Base-by-base conservation (phyloP, 129 eudicot species). In the Sambucus nigra region DNA sequence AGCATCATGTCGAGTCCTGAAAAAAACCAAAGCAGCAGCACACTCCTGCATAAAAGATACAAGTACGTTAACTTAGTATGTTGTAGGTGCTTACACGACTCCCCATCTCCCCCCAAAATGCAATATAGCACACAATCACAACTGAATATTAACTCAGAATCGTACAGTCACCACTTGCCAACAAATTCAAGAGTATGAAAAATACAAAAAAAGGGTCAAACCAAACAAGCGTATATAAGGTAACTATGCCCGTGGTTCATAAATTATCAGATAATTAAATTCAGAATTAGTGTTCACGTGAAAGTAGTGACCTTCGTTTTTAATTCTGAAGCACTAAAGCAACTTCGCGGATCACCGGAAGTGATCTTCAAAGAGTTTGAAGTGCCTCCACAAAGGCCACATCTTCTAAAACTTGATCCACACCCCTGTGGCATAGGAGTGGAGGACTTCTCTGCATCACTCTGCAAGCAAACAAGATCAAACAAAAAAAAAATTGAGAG, bases 1-100 rank as follows among this genome's bases (percentile, higher is more conserved):
- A 50, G 98, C 98, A 60, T 93, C 95, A 72, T 85, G 81, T 5
- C 98, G 94, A 14, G 95, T 81, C 67, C 78, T 84, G 68, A 89
- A 89, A 65, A 89, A 84, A 48, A 89, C 83, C 33, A 89, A 72
- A 19, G 94, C 98, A 60, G 98, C 81, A 66, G 86, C 81, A 67
- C 83, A 73, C 69, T 89, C 98, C 98, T 89, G 80, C 57, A 66
- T 46, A 45, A 69, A 62, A 40, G 29, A 59, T 46, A 7, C 10
- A 32, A 32, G 13, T 51, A 41, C 16, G 41, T 61, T 41, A 47
- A 48, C 25, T 32, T 1, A 35, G 42, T 35, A 35, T 35, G 42
- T 35, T 35, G 13, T n/a, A n/a, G n/a, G n/a, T n/a, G n/a, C n/a
- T n/a, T n/a, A n/a, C n/a, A n/a, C n/a, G n/a, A n/a, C n/a, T n/a